Evolutionary conservation across 768 basidiomycete genomes (phyloP).

Genomic region (Hypsizygus marmoreus): DNA sequence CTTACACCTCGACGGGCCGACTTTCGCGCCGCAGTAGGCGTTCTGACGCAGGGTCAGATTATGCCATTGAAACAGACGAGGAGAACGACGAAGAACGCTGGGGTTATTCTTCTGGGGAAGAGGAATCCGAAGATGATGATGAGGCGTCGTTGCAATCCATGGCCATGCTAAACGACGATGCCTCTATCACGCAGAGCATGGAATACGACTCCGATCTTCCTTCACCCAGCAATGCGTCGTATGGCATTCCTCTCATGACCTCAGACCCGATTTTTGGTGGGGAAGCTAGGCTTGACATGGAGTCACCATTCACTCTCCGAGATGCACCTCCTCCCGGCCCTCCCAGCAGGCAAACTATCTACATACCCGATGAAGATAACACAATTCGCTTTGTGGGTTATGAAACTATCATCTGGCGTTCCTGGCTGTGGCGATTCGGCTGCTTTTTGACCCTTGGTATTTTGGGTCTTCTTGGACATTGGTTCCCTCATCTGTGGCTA

Average conservation of each 20-base stretch:
- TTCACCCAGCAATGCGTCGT: conserved; percentile 50
- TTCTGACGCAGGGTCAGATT: conserved; percentile 61
- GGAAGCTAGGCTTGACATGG: conserved; percentile 83
- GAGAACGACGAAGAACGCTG: conserved; percentile 72
- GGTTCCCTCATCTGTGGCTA: conserved; percentile 93
- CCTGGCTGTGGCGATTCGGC: conserved; percentile 67
- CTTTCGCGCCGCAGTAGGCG: conserved; percentile 53
- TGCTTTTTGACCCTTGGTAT: conserved; percentile 72
- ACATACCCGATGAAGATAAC: conserved; percentile 87
- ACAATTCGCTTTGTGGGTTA: conserved; percentile 88
- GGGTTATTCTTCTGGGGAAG: conserved; percentile 91
- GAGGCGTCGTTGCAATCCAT: conserved; percentile 32
- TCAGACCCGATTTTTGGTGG: conserved; percentile 83
- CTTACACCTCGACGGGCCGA: conserved; percentile 51
- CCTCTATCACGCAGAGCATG: conserved; percentile 59
- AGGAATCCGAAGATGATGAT: conserved; percentile 54
- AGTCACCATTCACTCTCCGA: conserved; percentile 57
- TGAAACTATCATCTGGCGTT: conserved; percentile 62
- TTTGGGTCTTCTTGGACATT: conserved; percentile 82
- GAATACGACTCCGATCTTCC: conserved; percentile 73
- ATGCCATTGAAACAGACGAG: conserved; percentile 55
- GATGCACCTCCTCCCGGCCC: conserved; percentile 79
- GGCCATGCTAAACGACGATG: conserved; percentile 38
- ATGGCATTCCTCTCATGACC: conserved; percentile 65
- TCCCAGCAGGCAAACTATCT: conserved; percentile 83